Evolutionary conservation across 2,329 filamentous ascomycete genomes (phyloP), one percentile per base, ranked within the genome.

Genomic region (Claviceps monticola): DNA sequence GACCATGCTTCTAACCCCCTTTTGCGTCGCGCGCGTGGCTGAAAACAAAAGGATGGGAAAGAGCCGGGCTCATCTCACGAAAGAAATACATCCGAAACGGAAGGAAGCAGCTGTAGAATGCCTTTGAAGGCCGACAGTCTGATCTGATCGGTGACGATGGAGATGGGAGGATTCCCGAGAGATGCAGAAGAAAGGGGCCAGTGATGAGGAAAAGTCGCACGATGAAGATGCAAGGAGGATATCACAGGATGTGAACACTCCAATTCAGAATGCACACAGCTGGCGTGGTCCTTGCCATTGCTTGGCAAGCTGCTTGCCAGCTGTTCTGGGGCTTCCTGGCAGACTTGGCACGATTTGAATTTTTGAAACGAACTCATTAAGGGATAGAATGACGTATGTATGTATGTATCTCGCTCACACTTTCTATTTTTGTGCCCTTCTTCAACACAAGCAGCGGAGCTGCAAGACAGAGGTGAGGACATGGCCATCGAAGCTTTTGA

Each of bases 11-110:
- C 39, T 49, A 50, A 34, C 47, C 51, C 19, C 53, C 53, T 21
- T 48, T 52, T 48, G 48, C 44, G 21, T 52, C 50, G 50, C 48
- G 48, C 43, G 53, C 44, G 50, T 54, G 50, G 39, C 47, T 52
- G 47, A 50, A 54, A 19, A 50, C 46, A 34, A 50, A 42, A 9
- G 41, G 43, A 21, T 11, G 50, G 50, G 53, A 43, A 52, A 49
- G 53, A 52, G 48, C 42, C 21, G 34, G 23, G 39, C 37, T 52
- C 53, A 54, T 54, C 37, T 54, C 53, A 50, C 37, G 39, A 17
- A 26, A 34, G 21, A 19, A 21, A 37, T 34, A 50, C 37, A 53
- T 50, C 43, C 21, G 44, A 36, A 46, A 39, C 21, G 51, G 23
- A 49, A 47, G 43, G 49, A 46, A 36, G 14, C 11, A 29, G 21